Conservation (phyloP, 352 stramenopile species). For the Pseudoperonospora humuli region DNA sequence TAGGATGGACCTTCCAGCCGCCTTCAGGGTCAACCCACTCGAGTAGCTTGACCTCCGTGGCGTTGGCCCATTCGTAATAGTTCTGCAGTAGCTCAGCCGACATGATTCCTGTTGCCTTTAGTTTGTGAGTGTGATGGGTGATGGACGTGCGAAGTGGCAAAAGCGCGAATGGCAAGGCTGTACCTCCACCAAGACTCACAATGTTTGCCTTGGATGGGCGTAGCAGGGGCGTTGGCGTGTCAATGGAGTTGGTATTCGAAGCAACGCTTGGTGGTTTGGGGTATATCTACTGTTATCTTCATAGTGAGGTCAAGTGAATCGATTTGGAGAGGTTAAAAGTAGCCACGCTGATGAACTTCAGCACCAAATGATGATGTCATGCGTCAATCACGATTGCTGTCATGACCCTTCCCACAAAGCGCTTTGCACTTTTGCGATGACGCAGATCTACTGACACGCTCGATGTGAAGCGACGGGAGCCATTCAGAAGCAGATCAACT, state of each 20-base stretch:
- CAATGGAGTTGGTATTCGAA: not conserved
- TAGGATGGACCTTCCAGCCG: slow-evolving; percentile 54
- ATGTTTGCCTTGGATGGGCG: no score
- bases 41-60: slow-evolving; percentile 39
- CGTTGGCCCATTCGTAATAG: slow-evolving; percentile 53
- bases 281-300: not conserved
- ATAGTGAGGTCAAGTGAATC: not conserved
- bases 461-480: not conserved
- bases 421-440: not conserved
- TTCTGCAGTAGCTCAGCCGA: slow-evolving; percentile 26
- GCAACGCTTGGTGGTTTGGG: not conserved
- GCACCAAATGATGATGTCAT: not conserved
- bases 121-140: not conserved
- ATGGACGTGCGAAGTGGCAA: slow-evolving; percentile 1
- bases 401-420: not conserved
- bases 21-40: slow-evolving; percentile 47
- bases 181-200: not conserved
- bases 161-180: slow-evolving; percentile 21
- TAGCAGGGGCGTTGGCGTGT: not conserved
- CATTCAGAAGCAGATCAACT: not conserved
- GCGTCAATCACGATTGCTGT: not conserved
- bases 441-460: not conserved
- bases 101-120: slow-evolving; percentile 5
- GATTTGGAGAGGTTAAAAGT: not conserved
- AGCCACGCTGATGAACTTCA: not conserved